Evolutionary conservation across 2,329 filamentous ascomycete genomes (phyloP).

Genomic region (Phialophora expanda): DNA sequence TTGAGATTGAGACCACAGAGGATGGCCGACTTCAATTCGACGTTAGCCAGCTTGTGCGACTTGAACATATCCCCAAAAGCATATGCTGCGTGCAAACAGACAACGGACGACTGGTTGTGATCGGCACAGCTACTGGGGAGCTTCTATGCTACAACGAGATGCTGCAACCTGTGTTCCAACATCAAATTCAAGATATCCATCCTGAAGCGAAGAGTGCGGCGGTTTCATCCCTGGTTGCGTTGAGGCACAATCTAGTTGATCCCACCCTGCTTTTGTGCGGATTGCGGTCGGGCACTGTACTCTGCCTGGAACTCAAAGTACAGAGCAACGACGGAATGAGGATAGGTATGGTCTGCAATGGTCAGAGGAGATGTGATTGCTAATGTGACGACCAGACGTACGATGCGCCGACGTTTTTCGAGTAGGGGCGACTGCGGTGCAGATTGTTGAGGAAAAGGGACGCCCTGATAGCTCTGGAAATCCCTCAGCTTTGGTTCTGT

Average conservation of each 20-base stretch:
- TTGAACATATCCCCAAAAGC: constrained; percentile 19
- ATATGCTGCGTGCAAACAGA: constrained; percentile 22
- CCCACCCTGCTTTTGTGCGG: constrained; percentile 49
- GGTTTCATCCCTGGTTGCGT: constrained; percentile 45
- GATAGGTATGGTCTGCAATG: constrained; percentile 9
- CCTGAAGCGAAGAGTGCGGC: constrained; percentile 46
- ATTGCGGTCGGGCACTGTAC: constrained; percentile 52
- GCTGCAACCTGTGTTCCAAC: constrained; percentile 21
- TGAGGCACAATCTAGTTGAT: constrained; percentile 23
- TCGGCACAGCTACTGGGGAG: constrained; percentile 49
- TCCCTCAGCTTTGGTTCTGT: constrained; percentile 32
- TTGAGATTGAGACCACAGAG: constrained; percentile 6
- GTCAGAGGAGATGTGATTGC: constrained; percentile 33
- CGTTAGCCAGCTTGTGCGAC: not conserved
- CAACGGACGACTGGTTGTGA: constrained; percentile 43
- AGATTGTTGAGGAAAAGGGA: constrained; percentile 20
- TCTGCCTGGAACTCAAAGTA: constrained; percentile 46
- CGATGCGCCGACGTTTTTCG: constrained; percentile 32
- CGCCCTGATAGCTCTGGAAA: not conserved
- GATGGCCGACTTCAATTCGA: not conserved
- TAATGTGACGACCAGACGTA: constrained; percentile 21
- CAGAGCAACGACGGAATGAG: constrained; percentile 23
- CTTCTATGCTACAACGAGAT: constrained; percentile 44
- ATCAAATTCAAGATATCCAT: constrained; percentile 27
- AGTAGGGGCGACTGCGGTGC: constrained; percentile 28